A percentile compares a stretch with the other conserved stretches of the same genome.
Conservation (phyloP, 805 yeast species). For the Candida parachauliodes region DNA sequence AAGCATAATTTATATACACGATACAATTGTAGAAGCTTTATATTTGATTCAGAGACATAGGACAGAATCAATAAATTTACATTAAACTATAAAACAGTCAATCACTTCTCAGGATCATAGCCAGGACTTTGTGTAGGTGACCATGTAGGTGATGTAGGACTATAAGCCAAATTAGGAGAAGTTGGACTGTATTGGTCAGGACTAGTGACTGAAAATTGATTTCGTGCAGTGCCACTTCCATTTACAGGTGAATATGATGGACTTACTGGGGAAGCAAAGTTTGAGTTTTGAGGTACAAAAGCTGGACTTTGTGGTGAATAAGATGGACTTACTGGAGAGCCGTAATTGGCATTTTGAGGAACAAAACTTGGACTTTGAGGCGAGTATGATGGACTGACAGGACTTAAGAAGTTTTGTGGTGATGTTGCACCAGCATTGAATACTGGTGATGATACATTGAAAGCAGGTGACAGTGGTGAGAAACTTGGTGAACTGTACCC, state of each 20-base stretch:
- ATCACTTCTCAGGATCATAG: slow-evolving; percentile 24
- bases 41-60: no score
- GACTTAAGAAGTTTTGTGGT: slow-evolving; percentile 59
- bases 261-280: slow-evolving; percentile 51
- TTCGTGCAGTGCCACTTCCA: slow-evolving; percentile 63
- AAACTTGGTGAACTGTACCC: slow-evolving; percentile 55
- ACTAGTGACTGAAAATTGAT: slow-evolving; percentile 59
- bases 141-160: slow-evolving; percentile 70
- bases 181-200: slow-evolving; percentile 74
- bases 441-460: slow-evolving; percentile 65
- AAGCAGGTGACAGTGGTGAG: slow-evolving; percentile 72
- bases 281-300: slow-evolving; percentile 42
- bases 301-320: slow-evolving; percentile 56
- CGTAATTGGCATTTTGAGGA: background rate
- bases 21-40: no score
- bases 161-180: slow-evolving; percentile 59
- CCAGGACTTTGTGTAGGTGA: slow-evolving; percentile 56
- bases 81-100: no score
- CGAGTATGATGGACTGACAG: slow-evolving; percentile 47
- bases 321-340: slow-evolving; percentile 41
- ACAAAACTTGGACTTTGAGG: background rate
- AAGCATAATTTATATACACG: no score
- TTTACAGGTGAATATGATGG: slow-evolving; percentile 68
- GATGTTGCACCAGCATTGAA: slow-evolving; percentile 44
- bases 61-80: no score